Percentiles rank a stretch among this genome's conserved stretches.
phyloP scores from a whole-genome alignment of 2,329 filamentous ascomycete species.

The Fonsecaea erecta region DNA sequence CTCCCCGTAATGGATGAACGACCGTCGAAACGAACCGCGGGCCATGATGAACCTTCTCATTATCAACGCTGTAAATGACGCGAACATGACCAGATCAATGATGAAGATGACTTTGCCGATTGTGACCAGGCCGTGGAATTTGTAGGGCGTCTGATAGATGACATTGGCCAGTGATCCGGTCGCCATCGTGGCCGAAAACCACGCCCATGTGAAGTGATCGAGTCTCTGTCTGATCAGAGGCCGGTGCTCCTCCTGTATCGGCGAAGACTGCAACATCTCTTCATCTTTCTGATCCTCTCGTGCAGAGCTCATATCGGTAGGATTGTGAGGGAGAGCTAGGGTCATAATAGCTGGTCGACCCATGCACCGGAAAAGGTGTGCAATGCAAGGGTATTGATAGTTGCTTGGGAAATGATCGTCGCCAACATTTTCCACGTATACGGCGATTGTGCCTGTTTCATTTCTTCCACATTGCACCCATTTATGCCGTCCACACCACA shows the following conservation, averaged over 20 bases:
- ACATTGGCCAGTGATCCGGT: constrained; percentile 71
- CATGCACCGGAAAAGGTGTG: background rate
- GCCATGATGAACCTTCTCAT: constrained; percentile 63
- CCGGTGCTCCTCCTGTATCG: background rate
- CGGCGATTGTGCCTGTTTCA: background rate
- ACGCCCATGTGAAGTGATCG: constrained; percentile 56
- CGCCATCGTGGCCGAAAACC: constrained; percentile 76
- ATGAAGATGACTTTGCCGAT: constrained; percentile 71
- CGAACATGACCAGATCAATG: constrained; percentile 69
- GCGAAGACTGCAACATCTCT: background rate
- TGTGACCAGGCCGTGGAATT: constrained; percentile 65
- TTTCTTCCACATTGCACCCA: background rate
- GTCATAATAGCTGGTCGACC: background rate
- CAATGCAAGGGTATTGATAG: background rate
- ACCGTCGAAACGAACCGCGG: constrained; percentile 57
- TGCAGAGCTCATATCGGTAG: background rate
- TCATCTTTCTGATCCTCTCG: background rate
- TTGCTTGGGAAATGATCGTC: background rate
- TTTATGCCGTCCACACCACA: background rate
- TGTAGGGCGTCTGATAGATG: constrained; percentile 64
- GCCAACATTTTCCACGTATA: background rate
- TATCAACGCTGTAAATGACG: constrained; percentile 60
- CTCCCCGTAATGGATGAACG: constrained; percentile 3
- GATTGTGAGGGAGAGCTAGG: background rate
- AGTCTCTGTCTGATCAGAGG: background rate